Evolutionary conservation across 129 eudicot species (phyloP).

Genomic region (Gnaphalium uliginosum): DNA sequence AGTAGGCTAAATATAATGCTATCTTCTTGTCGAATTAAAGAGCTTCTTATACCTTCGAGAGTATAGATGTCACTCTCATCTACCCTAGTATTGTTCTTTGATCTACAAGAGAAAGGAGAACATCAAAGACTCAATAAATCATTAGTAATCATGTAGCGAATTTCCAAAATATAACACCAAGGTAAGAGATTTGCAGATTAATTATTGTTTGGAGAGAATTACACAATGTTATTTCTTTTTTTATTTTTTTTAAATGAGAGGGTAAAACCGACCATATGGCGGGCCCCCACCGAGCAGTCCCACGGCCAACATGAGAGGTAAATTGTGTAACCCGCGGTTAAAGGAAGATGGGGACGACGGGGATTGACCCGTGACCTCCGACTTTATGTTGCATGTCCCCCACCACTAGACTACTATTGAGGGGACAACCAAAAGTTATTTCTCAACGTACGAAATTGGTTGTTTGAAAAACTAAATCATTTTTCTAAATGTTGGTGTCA

Average conservation of each 20-base stretch:
- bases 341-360: no score
- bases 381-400: no score
- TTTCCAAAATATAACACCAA: neutral
- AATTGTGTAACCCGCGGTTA: no score
- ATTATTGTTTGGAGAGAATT: neutral
- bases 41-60: constrained; percentile 76
- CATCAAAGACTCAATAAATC: neutral
- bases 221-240: no score
- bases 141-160: neutral
- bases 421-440: neutral
- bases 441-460: neutral
- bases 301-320: no score
- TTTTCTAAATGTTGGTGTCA: neutral
- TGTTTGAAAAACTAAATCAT: neutral
- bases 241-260: no score
- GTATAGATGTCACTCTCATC: constrained; percentile 77
- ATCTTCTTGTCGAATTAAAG: constrained; percentile 86
- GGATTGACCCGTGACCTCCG: no score
- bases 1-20: constrained; percentile 83
- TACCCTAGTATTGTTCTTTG: constrained; percentile 47
- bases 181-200: neutral
- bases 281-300: no score
- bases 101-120: constrained; percentile 36
- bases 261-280: no score
- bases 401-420: no score